phyloP scores from a whole-genome alignment of 768 basidiomycete genomes.

The Kondoa malvinella region DNA sequence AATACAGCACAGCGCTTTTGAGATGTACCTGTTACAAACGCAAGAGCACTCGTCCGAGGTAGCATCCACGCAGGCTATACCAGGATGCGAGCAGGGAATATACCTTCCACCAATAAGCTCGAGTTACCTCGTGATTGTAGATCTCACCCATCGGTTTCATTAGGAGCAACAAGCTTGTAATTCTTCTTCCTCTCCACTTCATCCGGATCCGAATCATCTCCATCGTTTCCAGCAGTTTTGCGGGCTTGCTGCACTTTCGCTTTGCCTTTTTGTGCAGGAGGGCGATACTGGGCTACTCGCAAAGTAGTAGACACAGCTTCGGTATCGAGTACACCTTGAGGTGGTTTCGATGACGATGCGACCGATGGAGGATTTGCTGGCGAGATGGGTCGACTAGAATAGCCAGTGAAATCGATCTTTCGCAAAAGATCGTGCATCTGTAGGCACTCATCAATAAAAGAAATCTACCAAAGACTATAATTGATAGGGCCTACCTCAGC shows the following conservation, averaged over 20 bases:
- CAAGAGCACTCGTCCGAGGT: background rate
- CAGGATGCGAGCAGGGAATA: slow-evolving; percentile 1
- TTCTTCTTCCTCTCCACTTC: background rate
- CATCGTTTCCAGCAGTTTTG: background rate
- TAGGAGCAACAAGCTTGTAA: background rate
- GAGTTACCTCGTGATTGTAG: background rate
- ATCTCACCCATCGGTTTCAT: background rate
- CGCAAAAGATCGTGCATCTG: too few species aligned
- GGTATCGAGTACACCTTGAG: background rate
- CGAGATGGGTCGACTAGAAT: too few species aligned
- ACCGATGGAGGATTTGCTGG: too few species aligned
- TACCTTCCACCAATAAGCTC: background rate
- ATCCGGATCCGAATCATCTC: background rate
- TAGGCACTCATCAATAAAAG: too few species aligned
- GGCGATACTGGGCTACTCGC: background rate
- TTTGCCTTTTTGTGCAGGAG: background rate
- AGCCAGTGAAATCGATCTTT: too few species aligned
- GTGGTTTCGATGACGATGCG: background rate
- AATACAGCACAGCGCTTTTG: too few species aligned
- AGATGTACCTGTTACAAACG: background rate
- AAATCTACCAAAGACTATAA: too few species aligned
- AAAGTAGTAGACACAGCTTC: background rate
- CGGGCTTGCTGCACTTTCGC: background rate
- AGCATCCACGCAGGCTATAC: background rate
- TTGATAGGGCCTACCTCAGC: too few species aligned